Evolutionary conservation across 2,329 filamentous ascomycete species (phyloP).

Genomic region (Celoporthe dispersa): DNA sequence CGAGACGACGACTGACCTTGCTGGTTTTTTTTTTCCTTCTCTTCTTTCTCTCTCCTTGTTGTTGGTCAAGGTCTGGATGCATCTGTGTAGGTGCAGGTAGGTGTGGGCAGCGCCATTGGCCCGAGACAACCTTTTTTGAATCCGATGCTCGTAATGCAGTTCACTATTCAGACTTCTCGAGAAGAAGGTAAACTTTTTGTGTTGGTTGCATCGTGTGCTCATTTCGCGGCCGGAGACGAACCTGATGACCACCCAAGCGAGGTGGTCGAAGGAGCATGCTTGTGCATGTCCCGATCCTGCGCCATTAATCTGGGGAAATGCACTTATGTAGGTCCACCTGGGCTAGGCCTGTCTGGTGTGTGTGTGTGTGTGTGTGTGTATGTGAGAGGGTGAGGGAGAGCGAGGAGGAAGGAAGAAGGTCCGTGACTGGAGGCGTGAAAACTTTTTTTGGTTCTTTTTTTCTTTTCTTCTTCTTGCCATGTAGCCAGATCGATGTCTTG

Average conservation of each 20-base stretch:
- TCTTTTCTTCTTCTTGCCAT: background rate
- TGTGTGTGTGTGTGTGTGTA: too few relatives aligned
- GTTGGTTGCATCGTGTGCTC: background rate
- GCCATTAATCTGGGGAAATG: slow-evolving; percentile 6
- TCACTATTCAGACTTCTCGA: background rate
- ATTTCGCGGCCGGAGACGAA: background rate
- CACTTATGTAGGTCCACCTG: background rate
- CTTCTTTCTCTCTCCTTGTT: background rate
- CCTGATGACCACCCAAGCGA: background rate
- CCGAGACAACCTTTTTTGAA: background rate
- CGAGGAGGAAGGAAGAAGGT: too few relatives aligned
- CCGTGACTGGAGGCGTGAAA: background rate
- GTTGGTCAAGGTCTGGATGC: slow-evolving; percentile 18
- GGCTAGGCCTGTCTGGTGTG: background rate
- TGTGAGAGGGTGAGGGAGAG: too few relatives aligned
- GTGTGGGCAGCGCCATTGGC: background rate
- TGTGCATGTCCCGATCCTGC: slow-evolving; percentile 8
- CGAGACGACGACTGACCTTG: slow-evolving; percentile 20
- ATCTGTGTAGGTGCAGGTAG: background rate
- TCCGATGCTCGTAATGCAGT: background rate
- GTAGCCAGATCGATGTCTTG: background rate
- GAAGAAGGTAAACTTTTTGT: background rate
- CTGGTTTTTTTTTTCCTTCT: background rate
- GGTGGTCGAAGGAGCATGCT: slow-evolving; percentile 1
- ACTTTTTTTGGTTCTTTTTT: background rate